Base-by-base conservation (phyloP, 345 rosid genomes). In the Populus nigra region DNA sequence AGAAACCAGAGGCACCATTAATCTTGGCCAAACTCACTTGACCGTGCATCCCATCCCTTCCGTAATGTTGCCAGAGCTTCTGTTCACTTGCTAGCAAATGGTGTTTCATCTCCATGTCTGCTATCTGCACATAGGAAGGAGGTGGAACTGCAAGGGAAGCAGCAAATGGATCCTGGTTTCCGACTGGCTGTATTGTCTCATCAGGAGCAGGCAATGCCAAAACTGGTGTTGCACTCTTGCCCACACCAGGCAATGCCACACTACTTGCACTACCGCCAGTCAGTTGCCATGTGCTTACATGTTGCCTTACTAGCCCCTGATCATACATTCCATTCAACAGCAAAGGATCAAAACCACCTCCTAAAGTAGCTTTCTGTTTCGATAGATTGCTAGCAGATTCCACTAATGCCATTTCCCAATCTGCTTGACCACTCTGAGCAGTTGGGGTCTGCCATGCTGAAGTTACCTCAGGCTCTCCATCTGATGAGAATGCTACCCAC, bases 61-160 rank as follows among this genome's bases (percentile, higher is more conserved):
- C 81, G 69, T 82, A 82, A 9, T 82, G 81, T 53, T 77, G 69
- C 84, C 81, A 82, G 11, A 78, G 62, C 67, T 73, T 72, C 75
- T 77, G 84, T 33, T 81, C 84, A 23, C 77, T 67, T 22, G 77
- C 75, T 7, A 77, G 66, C 33, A 81, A 69, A 12, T 74, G 78
- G 81, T 77, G 84, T 73, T 77, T 82, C 78, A n/a, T 77, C 63
- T 77, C 78, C 81, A 77, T 77, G 35, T 82, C 84, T 38, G 76
- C 81, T 62, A 82, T 69, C 73, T 77, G 81, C 78, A 82, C 81
- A 55, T 77, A 82, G 33, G 84, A 77, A 36, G 84, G 84, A 20
- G 84, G 81, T n/a, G 84, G 81, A 29, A 82, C 74, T 53, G 73
- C 38, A 12, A 77, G 22, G 7, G 81, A 82, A 2, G 84, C 81